These are phyloP conservation scores for Magnusiomyces fungicola DNA, from an alignment of 1,139 yeast species.

Conservation along the genomic window DNA sequence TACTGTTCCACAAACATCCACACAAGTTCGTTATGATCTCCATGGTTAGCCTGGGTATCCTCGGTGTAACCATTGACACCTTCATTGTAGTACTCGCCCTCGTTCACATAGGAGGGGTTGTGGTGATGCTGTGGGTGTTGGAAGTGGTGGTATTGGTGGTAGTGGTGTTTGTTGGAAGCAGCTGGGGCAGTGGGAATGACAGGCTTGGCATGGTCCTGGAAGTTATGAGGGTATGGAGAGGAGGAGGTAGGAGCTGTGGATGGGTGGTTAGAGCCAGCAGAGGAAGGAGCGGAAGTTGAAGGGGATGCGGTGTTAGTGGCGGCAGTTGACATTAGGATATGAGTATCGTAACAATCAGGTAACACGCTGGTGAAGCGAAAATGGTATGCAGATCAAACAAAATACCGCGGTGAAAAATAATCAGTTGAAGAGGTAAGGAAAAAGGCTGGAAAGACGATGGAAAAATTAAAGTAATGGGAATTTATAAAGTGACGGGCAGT, in stretches of 20 bases:
- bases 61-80: too few species aligned
- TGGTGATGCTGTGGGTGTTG: neutral
- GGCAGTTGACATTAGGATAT: neutral
- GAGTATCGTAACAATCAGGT: too few species aligned
- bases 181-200: neutral
- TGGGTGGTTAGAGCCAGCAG: neutral
- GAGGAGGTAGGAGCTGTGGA: neutral
- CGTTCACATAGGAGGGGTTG: too few species aligned
- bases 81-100: too few species aligned
- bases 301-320: neutral
- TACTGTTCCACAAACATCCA: conserved; percentile 38
- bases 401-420: too few species aligned
- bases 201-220: neutral
- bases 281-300: neutral
- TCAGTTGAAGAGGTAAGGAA: too few species aligned
- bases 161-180: neutral
- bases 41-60: too few species aligned
- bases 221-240: neutral
- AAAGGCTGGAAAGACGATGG: too few species aligned
- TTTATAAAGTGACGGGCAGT: too few species aligned
- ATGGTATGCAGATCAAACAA: too few species aligned
- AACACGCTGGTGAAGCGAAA: neutral
- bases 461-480: too few species aligned
- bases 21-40: too few species aligned
- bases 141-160: neutral